Evolutionary conservation across 139 green algal species (phyloP).

Genomic region (Micractinium sp.): DNA sequence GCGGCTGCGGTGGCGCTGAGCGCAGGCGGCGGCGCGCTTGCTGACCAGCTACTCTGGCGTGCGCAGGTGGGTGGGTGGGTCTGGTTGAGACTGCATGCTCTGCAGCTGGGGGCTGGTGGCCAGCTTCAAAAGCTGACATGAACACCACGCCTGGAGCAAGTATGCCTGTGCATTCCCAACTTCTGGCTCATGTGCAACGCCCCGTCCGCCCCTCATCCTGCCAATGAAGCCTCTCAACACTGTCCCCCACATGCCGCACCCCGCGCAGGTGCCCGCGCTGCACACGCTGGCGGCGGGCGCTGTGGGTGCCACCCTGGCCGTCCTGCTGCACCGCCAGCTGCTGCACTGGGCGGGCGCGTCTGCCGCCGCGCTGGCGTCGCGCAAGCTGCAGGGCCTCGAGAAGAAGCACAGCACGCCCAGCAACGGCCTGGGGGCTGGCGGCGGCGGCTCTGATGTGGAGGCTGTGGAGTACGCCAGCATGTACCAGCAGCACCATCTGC

Average conservation of each 20-base stretch:
- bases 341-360: conserved; percentile 7
- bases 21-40: not conserved
- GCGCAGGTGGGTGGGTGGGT: not conserved
- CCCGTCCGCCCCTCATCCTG: too few species aligned
- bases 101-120: too few species aligned
- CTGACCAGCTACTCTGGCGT: not conserved
- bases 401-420: not conserved
- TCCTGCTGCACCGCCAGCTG: conserved; percentile 44
- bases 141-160: too few species aligned
- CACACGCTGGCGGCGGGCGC: conserved; percentile 9
- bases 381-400: conserved; percentile 5
- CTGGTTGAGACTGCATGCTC: too few species aligned
- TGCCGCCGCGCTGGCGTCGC: not conserved
- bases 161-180: too few species aligned
- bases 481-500: conserved; percentile 33
- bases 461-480: not conserved
- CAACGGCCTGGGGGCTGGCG: not conserved
- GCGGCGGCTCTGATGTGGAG: not conserved
- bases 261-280: conserved; percentile 2
- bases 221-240: too few species aligned
- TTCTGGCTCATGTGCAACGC: too few species aligned
- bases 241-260: too few species aligned
- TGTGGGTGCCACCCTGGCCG: conserved; percentile 6
- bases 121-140: too few species aligned
- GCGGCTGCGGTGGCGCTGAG: conserved; percentile 19